phyloP scores from a whole-genome alignment of 768 basidiomycete species.

The Lentinula guzmanii region DNA sequence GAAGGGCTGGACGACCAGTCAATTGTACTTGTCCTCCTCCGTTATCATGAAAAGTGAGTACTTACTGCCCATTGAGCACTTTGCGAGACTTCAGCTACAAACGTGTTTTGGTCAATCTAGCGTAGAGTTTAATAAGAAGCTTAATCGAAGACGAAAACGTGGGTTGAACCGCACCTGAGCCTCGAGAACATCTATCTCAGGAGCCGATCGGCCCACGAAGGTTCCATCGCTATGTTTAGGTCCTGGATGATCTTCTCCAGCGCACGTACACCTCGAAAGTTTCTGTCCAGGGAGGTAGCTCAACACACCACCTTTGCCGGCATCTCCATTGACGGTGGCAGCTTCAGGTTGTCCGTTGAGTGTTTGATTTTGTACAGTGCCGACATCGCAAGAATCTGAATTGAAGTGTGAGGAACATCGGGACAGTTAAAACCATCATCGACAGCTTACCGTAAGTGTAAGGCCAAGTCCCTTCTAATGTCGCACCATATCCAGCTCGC shows the following conservation, averaged over 20 bases:
- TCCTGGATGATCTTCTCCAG: conserved; percentile 52
- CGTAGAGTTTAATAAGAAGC: neutral
- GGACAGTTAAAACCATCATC: neutral
- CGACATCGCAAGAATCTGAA: conserved; percentile 45
- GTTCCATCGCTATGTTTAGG: conserved; percentile 39
- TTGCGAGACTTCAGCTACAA: conserved; percentile 35
- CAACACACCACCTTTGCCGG: conserved; percentile 19
- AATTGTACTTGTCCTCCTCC: neutral
- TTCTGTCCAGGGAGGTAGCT: conserved; percentile 54
- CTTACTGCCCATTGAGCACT: conserved; percentile 42
- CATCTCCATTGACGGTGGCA: conserved; percentile 27
- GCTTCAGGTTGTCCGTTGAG: conserved; percentile 35
- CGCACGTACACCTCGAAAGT: conserved; percentile 53
- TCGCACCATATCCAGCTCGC: conserved; percentile 50
- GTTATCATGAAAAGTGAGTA: neutral
- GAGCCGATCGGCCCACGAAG: conserved; percentile 48
- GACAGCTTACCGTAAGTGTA: conserved; percentile 26
- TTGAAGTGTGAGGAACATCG: neutral
- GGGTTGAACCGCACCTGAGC: conserved; percentile 31
- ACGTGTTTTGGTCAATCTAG: conserved; percentile 3
- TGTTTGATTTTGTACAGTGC: conserved; percentile 51
- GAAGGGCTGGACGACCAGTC: conserved; percentile 30
- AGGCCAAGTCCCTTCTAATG: conserved; percentile 45
- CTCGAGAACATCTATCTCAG: conserved; percentile 58
- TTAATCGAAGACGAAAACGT: conserved; percentile 3